Percentiles rank a stretch among this genome's conserved stretches.
Evolutionary conservation across 441 rosid species (phyloP).

Genomic region (Adansonia grandidieri): DNA sequence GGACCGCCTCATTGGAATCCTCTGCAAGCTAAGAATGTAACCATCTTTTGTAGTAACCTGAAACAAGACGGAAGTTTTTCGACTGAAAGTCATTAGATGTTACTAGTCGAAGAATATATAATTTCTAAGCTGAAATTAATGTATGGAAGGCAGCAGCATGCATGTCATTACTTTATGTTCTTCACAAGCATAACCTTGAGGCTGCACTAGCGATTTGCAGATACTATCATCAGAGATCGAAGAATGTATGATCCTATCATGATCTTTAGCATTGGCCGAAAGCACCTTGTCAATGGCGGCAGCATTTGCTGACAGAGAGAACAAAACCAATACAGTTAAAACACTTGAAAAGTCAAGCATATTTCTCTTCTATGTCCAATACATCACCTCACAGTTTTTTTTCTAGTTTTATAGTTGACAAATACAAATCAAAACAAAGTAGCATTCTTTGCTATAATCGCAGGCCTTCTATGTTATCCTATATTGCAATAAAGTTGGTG

Average conservation of each 20-base stretch:
- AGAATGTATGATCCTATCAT: not conserved
- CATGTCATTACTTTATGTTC: slow-evolving; percentile 48
- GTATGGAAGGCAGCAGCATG: slow-evolving; percentile 26
- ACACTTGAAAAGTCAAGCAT: slow-evolving; percentile 33
- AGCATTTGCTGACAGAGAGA: slow-evolving; percentile 29
- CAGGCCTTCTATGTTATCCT: not conserved
- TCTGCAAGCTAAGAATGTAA: slow-evolving; percentile 54
- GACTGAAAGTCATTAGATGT: not conserved
- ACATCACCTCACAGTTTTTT: not conserved
- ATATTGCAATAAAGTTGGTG: not conserved
- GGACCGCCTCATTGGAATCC: slow-evolving; percentile 42
- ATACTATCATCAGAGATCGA: slow-evolving; percentile 29
- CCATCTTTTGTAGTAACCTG: slow-evolving; percentile 66
- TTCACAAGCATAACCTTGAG: slow-evolving; percentile 56
- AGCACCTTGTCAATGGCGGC: slow-evolving; percentile 31
- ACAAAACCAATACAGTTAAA: slow-evolving; percentile 27
- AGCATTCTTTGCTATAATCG: slow-evolving; percentile 18
- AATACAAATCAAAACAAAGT: slow-evolving; percentile 5
- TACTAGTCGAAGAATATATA: not conserved
- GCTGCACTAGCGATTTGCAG: slow-evolving; percentile 47
- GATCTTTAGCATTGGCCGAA: slow-evolving; percentile 12
- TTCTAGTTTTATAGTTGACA: slow-evolving; percentile 15
- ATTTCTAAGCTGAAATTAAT: slow-evolving; percentile 29
- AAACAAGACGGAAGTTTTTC: slow-evolving; percentile 9
- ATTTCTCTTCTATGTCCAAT: not conserved